Evolutionary conservation across 495 filamentous ascomycete species (phyloP).

Genomic region (Neurospora africana): DNA sequence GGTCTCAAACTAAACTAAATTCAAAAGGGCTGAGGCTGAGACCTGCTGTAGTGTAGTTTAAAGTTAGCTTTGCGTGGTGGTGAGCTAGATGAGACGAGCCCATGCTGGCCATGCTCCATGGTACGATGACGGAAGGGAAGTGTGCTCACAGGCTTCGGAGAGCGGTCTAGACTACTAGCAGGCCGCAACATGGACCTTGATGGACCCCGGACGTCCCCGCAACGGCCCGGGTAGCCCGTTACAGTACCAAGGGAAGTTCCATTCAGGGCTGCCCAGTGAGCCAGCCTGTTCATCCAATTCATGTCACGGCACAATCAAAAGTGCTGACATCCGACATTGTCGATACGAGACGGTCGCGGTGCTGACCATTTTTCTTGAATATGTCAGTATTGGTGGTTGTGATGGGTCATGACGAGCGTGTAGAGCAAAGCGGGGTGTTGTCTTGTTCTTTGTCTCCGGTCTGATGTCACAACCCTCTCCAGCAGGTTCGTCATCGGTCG

Average conservation of each 20-base stretch:
- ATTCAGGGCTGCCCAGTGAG: neutral
- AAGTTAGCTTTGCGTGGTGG: no score
- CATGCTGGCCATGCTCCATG: no score
- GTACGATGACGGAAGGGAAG: no score
- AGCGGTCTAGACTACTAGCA: no score
- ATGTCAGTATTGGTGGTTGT: neutral
- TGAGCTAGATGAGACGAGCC: no score
- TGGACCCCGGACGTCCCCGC: neutral
- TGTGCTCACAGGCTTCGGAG: no score
- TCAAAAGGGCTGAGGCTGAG: no score
- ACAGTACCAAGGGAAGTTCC: neutral
- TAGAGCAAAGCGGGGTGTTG: no score
- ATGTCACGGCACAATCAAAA: neutral
- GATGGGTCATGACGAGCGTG: no score
- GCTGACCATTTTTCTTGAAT: neutral
- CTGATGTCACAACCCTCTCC: neutral
- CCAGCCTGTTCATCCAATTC: neutral
- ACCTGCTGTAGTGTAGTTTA: no score
- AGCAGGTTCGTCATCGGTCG: neutral
- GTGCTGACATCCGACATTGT: neutral
- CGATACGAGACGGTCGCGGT: neutral
- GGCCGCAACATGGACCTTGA: neutral
- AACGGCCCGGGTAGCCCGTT: neutral
- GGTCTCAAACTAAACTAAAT: no score
- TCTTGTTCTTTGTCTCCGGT: neutral